Evolutionary conservation across 2,329 filamentous ascomycete genomes (phyloP).

Genomic region (Exutisphaerella laricina): DNA sequence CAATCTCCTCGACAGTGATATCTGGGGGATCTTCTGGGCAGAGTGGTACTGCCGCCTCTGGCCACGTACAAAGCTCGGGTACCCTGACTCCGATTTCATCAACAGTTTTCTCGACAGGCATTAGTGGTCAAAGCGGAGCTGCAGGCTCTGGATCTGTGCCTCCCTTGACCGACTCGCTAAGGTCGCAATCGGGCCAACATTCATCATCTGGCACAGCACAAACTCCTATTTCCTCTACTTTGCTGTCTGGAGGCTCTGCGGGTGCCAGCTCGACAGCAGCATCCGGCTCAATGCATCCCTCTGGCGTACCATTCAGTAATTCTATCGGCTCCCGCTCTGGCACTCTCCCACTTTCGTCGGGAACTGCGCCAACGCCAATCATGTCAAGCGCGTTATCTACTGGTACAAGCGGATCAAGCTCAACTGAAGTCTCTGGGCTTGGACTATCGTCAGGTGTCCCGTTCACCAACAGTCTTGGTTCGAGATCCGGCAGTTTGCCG

Average conservation of each 20-base stretch:
- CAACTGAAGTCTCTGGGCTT: constrained; percentile 8
- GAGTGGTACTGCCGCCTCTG: neutral
- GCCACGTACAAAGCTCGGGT: neutral
- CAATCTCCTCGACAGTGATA: constrained; percentile 12
- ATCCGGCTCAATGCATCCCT: constrained; percentile 1
- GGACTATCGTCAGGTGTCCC: constrained; percentile 10
- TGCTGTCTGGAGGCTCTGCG: constrained; percentile 7
- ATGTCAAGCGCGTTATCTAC: neutral
- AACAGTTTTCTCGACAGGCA: neutral
- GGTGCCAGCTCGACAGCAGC: constrained; percentile 2
- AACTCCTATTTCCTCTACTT: constrained; percentile 13
- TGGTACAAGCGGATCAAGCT: constrained; percentile 8
- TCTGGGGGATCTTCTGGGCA: constrained; percentile 7
- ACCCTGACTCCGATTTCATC: neutral
- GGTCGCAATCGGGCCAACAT: no score
- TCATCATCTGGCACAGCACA: no score
- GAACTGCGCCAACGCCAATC: constrained; percentile 1
- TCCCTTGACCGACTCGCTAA: neutral
- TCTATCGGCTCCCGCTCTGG: constrained; percentile 6
- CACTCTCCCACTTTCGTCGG: neutral
- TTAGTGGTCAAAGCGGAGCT: neutral
- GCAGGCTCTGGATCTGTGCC: constrained; percentile 1
- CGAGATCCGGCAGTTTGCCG: constrained; percentile 5
- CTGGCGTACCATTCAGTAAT: constrained; percentile 10
- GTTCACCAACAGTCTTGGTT: constrained; percentile 6